Conservation (phyloP, 768 basidiomycete genomes). For the Amanita molliuscula region DNA sequence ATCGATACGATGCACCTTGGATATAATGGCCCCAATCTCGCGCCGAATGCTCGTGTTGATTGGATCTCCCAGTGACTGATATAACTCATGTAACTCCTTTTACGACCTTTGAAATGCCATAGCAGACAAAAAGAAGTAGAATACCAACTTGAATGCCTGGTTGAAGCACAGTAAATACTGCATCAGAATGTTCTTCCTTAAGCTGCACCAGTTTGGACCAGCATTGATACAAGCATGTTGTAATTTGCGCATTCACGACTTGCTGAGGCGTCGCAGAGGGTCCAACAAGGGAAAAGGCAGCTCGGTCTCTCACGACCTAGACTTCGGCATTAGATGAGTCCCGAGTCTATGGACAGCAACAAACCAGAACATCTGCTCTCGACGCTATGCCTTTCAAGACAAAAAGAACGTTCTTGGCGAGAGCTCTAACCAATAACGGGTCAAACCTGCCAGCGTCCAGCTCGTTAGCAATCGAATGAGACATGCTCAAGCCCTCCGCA, state of each 20-base stretch:
- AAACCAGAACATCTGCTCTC: constrained; percentile 60
- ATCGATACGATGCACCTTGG: constrained; percentile 78
- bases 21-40: constrained; percentile 71
- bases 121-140: not conserved
- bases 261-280: constrained; percentile 75
- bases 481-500: constrained; percentile 68
- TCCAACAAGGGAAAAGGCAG: constrained; percentile 65
- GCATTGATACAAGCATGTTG: constrained; percentile 71
- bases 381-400: constrained; percentile 61
- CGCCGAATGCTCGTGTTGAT: constrained; percentile 61
- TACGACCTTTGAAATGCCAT: not conserved
- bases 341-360: constrained; percentile 14
- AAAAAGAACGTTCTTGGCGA: constrained; percentile 63
- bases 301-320: constrained; percentile 69
- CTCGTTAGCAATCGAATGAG: constrained; percentile 78
- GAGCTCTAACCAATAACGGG: constrained; percentile 70
- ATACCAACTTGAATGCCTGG: constrained; percentile 48
- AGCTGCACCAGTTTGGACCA: constrained; percentile 60
- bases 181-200: constrained; percentile 54
- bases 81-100: constrained; percentile 42
- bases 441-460: constrained; percentile 91
- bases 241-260: constrained; percentile 63
- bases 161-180: constrained; percentile 42
- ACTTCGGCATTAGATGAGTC: not conserved
- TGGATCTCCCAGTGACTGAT: constrained; percentile 51